Percentiles rank a stretch among this genome's conserved stretches.
Evolutionary conservation across 257 asterid genomes (phyloP).

Genomic region (Paraleonurus japonicus): DNA sequence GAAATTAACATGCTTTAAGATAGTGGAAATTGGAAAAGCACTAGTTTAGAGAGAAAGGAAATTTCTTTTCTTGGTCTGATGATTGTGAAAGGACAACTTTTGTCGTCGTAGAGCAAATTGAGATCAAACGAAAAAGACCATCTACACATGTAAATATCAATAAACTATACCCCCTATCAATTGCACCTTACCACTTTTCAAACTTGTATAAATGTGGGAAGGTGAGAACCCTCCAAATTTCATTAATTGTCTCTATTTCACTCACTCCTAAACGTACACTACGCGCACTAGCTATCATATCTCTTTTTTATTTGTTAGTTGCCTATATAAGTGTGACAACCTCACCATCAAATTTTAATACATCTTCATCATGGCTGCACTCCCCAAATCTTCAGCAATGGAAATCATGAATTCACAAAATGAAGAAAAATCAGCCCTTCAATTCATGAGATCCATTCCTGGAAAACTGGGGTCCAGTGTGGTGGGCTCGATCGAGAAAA

Average conservation of each 20-base stretch:
- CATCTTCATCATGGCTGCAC: neutral
- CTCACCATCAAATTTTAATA: neutral
- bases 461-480: constrained; percentile 13
- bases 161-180: constrained; percentile 24
- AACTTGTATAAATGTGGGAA: constrained; percentile 15
- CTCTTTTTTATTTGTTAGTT: neutral
- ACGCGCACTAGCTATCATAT: neutral
- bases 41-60: neutral
- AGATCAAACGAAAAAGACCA: constrained; percentile 13
- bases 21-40: constrained; percentile 3
- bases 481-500: constrained; percentile 17
- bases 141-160: constrained; percentile 21
- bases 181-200: constrained; percentile 19
- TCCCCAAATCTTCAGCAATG: constrained; percentile 15
- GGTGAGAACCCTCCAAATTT: constrained; percentile 28
- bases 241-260: constrained; percentile 7
- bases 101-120: constrained; percentile 12
- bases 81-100: constrained; percentile 21
- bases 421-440: constrained; percentile 22
- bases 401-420: constrained; percentile 30
- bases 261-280: neutral
- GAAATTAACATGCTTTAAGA: neutral
- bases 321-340: neutral
- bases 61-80: constrained; percentile 7
- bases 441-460: constrained; percentile 26